phyloP scores from a whole-genome alignment of 768 basidiomycete genomes.

The Xerocomus brunneocitrinus region DNA sequence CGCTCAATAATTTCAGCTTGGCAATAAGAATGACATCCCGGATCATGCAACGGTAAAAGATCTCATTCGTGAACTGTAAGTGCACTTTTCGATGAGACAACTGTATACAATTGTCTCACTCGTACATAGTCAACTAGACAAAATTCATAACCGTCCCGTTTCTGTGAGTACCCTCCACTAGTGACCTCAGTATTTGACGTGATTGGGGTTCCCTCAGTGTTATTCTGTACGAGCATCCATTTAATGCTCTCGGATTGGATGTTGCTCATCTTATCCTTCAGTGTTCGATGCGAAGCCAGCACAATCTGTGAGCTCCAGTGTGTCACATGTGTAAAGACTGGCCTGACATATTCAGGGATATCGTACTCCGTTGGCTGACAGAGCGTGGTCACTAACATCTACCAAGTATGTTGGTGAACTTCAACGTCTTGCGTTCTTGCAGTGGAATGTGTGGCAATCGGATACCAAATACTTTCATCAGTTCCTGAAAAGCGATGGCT shows the following conservation, averaged over 20 bases:
- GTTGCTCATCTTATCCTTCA: constrained; percentile 27
- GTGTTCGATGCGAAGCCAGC: constrained; percentile 97
- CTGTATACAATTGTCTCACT: constrained; percentile 24
- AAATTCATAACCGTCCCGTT: constrained; percentile 73
- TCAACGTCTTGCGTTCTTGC: not conserved
- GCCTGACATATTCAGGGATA: constrained; percentile 48
- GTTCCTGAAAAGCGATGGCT: not conserved
- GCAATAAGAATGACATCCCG: constrained; percentile 89
- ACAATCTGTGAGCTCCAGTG: constrained; percentile 65
- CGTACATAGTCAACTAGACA: constrained; percentile 52
- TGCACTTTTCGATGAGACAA: not conserved
- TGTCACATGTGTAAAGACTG: not conserved
- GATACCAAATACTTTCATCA: not conserved
- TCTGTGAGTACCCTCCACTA: constrained; percentile 54
- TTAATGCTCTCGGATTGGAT: not conserved
- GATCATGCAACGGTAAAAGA: constrained; percentile 77
- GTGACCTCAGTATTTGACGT: no score
- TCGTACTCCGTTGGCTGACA: constrained; percentile 84
- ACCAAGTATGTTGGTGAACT: not conserved
- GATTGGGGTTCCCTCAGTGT: constrained; percentile 42
- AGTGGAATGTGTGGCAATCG: not conserved
- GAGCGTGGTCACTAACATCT: constrained; percentile 58
- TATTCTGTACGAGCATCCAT: constrained; percentile 57
- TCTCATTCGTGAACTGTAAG: constrained; percentile 73
- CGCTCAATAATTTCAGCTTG: constrained; percentile 46